Evolutionary conservation across 768 basidiomycete genomes (phyloP), one percentile per base, ranked within the genome.

Genomic region (Cystofilobasidium ferigula): DNA sequence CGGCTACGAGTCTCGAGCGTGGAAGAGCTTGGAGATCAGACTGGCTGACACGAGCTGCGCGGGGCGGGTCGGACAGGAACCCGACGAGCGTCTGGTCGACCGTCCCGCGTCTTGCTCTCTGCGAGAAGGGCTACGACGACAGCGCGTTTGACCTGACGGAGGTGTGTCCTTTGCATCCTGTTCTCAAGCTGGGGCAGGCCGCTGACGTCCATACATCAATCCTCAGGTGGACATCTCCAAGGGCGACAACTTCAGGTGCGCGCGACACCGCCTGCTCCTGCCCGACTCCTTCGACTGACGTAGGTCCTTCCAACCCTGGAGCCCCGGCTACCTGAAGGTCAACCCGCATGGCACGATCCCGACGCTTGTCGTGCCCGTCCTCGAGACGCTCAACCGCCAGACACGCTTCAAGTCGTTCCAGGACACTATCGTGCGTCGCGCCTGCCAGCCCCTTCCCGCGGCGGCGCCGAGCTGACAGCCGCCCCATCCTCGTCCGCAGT

Each of bases 271-370:
- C 9, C 54, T 32, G 26, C 3, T 28, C 16, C 48, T 4, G 6
- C 4, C 13, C 54, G 30, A 28, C 24, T 36, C 8, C 20, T 57
- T 45, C 38, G 10, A 12, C 8, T 56, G 38, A n/a, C n/a, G n/a
- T n/a, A n/a, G n/a, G n/a, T n/a, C n/a, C n/a, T n/a, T n/a, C n/a
- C n/a, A n/a, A n/a, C n/a, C n/a, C n/a, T n/a, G 42, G 13, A 56
- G 57, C 65, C 40, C 54, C 26, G 18, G 28, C 14, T 53, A 67
- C 16, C 18, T 87, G 68, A 84, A 88, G 61, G 77, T 93, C 74
- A 92, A 87, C 73, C 80, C 84, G 54, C 84, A 85, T 73, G 89
- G 83, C 9, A 87, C 85, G 28, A 81, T 91, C 5, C 90, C 90
- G 14, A 87, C 86, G 3, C 77, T 92, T 59, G 84, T 91, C 32